These are phyloP conservation scores for Perkinsus chesapeaki DNA, from an alignment of 169 alveolate genomes.

Conservation along the genomic window DNA sequence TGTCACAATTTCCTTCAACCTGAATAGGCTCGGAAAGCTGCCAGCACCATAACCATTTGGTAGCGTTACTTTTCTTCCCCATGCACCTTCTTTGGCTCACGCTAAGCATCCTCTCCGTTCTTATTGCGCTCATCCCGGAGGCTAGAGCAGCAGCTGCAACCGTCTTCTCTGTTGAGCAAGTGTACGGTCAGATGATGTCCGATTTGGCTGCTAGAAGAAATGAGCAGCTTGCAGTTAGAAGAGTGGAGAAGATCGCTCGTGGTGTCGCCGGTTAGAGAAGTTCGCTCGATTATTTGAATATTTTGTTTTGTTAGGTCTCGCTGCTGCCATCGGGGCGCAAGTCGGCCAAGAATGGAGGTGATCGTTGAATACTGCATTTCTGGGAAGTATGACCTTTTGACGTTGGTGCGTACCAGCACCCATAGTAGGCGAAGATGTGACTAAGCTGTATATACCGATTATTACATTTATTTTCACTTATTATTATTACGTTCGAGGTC, in stretches of 20 bases:
- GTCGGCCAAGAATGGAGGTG: background rate
- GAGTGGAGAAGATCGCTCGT: background rate
- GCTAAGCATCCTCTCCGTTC: background rate
- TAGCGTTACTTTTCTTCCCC: background rate
- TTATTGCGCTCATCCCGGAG: background rate
- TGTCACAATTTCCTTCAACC: no score
- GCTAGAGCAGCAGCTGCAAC: background rate
- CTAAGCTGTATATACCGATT: background rate
- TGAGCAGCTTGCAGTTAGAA: background rate
- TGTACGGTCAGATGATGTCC: background rate
- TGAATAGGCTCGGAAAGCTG: no score
- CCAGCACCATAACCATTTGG: background rate
- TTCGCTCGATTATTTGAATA: background rate
- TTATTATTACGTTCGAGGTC: background rate
- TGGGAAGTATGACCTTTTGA: background rate
- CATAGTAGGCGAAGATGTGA: background rate
- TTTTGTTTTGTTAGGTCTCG: background rate
- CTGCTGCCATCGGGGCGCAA: background rate
- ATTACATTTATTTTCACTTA: background rate
- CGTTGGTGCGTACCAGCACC: background rate
- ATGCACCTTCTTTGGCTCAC: background rate
- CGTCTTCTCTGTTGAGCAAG: background rate
- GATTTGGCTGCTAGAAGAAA: background rate
- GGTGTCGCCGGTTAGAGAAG: background rate
- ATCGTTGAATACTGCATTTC: background rate